Evolutionary conservation across 2,329 filamentous ascomycete genomes (phyloP).

Genomic region (Fusarium guadeloupense): DNA sequence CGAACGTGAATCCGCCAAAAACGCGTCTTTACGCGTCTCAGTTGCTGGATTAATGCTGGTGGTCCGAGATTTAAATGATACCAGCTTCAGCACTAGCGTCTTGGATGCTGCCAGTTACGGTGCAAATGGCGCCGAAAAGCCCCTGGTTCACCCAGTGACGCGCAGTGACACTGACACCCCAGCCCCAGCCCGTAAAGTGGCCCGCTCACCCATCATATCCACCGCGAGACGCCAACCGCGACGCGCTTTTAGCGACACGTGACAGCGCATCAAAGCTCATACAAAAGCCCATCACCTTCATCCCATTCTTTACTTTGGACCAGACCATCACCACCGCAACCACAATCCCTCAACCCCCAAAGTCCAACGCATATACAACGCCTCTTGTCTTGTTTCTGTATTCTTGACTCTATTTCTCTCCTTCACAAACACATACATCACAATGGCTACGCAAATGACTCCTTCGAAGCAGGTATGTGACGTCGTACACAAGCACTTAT

Average conservation of each 20-base stretch:
- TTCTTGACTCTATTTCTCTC: not conserved
- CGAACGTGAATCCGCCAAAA: slow-evolving; percentile 27
- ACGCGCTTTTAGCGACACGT: slow-evolving; percentile 51
- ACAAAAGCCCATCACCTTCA: slow-evolving; percentile 52
- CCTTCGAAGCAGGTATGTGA: slow-evolving; percentile 66
- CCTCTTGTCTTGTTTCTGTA: slow-evolving; percentile 24
- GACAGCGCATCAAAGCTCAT: slow-evolving; percentile 48
- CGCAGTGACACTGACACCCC: slow-evolving; percentile 21
- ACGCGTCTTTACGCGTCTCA: slow-evolving; percentile 40
- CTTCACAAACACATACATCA: slow-evolving; percentile 28
- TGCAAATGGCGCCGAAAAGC: slow-evolving; percentile 29
- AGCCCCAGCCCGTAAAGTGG: slow-evolving; percentile 39
- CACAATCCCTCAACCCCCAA: slow-evolving; percentile 30
- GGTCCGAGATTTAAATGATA: slow-evolving; percentile 35
- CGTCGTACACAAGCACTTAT: slow-evolving; percentile 27
- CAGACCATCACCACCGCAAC: slow-evolving; percentile 45
- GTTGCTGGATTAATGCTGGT: slow-evolving; percentile 34
- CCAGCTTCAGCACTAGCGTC: slow-evolving; percentile 26
- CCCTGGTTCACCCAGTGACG: slow-evolving; percentile 39
- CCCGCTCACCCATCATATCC: slow-evolving; percentile 27
- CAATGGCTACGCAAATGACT: slow-evolving; percentile 80
- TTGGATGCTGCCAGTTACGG: slow-evolving; percentile 23
- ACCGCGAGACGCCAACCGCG: slow-evolving; percentile 44
- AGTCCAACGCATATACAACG: slow-evolving; percentile 33
- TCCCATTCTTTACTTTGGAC: slow-evolving; percentile 27